A percentile compares a stretch with the other conserved stretches of the same genome.
Evolutionary conservation across 1,139 yeast genomes (phyloP).

Genomic region (Wickerhamomyces sp.): DNA sequence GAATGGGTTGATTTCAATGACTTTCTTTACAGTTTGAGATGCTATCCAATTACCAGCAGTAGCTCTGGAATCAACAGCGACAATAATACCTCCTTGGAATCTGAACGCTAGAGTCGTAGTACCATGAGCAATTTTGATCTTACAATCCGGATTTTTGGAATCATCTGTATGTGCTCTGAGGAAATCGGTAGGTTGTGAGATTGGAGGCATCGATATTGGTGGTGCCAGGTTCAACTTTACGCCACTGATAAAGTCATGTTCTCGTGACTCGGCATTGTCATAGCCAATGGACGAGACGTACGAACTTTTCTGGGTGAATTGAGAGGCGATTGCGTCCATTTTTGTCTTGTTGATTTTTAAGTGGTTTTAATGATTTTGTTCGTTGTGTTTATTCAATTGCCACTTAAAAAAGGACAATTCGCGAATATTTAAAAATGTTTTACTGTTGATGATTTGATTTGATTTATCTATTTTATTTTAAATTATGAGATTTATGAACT

Average conservation of each 20-base stretch:
- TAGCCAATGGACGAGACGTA: slow-evolving; percentile 20
- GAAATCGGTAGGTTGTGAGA: slow-evolving; percentile 89
- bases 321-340: slow-evolving; percentile 29
- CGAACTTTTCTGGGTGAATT: slow-evolving; percentile 30
- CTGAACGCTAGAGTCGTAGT: slow-evolving; percentile 96
- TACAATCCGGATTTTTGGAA: slow-evolving; percentile 85
- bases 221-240: slow-evolving; percentile 45
- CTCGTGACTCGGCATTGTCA: slow-evolving; percentile 29
- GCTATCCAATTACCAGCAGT: slow-evolving; percentile 99
- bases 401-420: background rate
- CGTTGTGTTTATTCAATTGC: slow-evolving; percentile 2
- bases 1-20: slow-evolving; percentile 92
- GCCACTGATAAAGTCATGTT: slow-evolving; percentile 31
- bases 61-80: slow-evolving; percentile 97
- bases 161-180: slow-evolving; percentile 98
- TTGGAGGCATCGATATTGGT: slow-evolving; percentile 71
- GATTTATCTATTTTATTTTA: too few relatives aligned
- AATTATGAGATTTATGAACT: too few relatives aligned
- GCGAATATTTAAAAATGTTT: background rate
- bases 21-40: slow-evolving; percentile 96
- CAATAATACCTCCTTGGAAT: slow-evolving; percentile 92
- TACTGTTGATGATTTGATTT: background rate
- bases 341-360: slow-evolving; percentile 10
- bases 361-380: background rate
- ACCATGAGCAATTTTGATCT: slow-evolving; percentile 96